Conservation (phyloP, 225 moss, liverwort and hornwort genomes). For the Thuidium tamariscinum region DNA sequence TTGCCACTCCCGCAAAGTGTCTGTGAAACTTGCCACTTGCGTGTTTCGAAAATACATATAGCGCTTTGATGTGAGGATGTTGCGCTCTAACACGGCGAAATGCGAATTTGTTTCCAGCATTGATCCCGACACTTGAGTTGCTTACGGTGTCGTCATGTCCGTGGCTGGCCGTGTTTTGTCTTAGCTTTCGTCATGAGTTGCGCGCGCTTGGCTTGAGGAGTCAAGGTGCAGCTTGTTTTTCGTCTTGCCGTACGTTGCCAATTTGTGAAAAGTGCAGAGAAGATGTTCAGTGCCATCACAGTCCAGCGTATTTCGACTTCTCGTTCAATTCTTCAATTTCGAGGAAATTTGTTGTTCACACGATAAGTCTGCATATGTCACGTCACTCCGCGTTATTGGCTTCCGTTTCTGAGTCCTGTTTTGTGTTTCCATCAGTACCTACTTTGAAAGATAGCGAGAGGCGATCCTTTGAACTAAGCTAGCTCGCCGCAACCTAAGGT, state of each 20-base stretch:
- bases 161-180: neutral
- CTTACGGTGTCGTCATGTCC: neutral
- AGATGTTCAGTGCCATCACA: neutral
- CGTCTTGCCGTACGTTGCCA: neutral
- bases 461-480: neutral
- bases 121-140: neutral
- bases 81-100: neutral
- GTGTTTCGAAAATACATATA: neutral
- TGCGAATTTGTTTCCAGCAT: neutral
- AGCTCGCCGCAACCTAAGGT: neutral
- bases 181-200: neutral
- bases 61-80: neutral
- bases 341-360: neutral
- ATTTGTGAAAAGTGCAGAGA: neutral
- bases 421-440: neutral
- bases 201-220: neutral
- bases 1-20: too few species aligned
- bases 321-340: neutral
- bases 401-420: neutral
- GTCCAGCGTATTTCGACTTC: neutral
- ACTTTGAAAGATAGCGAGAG: neutral
- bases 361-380: too few species aligned
- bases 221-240: neutral
- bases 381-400: too few species aligned
- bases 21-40: too few species aligned